These are phyloP conservation scores for Aspergillus japonicus DNA, from an alignment of 2,329 filamentous ascomycete species.

Conservation along the genomic window DNA sequence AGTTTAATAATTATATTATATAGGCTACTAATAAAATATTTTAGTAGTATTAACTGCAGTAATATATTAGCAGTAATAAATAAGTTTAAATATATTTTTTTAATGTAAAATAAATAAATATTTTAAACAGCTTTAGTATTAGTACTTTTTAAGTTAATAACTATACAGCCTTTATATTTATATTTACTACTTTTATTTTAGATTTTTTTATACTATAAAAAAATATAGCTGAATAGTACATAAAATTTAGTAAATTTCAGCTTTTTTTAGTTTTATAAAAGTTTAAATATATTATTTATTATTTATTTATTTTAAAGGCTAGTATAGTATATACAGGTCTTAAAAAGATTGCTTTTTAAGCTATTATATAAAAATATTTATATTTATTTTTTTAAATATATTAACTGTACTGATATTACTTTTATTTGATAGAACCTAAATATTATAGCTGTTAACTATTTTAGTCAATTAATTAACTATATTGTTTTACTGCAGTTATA, in stretches of 20 bases:
- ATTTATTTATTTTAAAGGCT: background rate
- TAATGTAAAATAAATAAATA: no score
- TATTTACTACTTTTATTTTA: no score
- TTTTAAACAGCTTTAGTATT: no score
- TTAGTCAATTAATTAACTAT: background rate
- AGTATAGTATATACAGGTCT: no score
- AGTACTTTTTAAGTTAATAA: no score
- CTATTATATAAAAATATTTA: background rate
- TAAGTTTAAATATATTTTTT: no score
- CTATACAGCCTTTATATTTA: no score
- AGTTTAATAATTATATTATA: no score
- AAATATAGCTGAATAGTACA: background rate
- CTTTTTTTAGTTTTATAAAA: background rate
- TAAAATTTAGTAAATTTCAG: background rate
- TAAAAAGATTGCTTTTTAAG: background rate
- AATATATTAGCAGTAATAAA: no score
- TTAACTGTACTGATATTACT: background rate
- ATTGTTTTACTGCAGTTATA: background rate
- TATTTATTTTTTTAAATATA: background rate
- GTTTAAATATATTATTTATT: background rate
- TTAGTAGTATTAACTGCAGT: no score
- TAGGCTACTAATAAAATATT: no score
- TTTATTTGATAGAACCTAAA: background rate
- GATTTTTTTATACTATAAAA: no score
- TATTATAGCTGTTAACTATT: background rate